These are phyloP conservation scores for Gonium pectorale DNA, from an alignment of 139 green algal genomes.

Conservation along the genomic window DNA sequence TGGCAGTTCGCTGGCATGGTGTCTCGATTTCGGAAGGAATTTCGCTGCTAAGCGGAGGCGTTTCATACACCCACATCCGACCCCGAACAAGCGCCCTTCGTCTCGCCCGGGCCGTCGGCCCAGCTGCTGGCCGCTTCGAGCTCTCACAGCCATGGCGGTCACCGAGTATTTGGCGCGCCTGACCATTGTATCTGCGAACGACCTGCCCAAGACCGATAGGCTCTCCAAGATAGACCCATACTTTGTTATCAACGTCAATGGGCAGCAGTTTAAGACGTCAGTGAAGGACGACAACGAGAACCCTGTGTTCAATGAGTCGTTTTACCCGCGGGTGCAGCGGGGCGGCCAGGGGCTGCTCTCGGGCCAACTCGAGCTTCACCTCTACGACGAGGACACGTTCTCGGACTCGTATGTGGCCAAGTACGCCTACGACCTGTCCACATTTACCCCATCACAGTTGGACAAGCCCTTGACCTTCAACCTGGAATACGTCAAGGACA, in stretches of 20 bases:
- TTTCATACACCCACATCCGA: no score
- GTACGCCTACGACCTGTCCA: neutral
- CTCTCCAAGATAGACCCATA: slow-evolving; percentile 44
- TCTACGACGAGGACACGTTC: slow-evolving; percentile 39
- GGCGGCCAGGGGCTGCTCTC: neutral
- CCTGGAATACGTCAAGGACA: slow-evolving; percentile 44
- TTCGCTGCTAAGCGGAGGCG: no score
- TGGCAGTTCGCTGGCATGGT: no score
- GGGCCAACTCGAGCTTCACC: slow-evolving; percentile 7
- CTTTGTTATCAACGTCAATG: slow-evolving; percentile 17
- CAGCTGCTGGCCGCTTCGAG: no score
- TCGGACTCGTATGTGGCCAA: slow-evolving; percentile 17
- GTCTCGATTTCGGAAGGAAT: no score
- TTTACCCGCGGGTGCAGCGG: neutral
- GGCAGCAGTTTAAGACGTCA: slow-evolving; percentile 34
- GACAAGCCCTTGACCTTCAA: slow-evolving; percentile 29
- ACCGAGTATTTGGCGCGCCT: slow-evolving; percentile 29
- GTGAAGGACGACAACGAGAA: slow-evolving; percentile 45
- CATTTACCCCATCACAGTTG: slow-evolving; percentile 20
- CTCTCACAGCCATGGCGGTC: slow-evolving; percentile 10
- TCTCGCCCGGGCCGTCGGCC: no score
- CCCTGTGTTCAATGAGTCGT: slow-evolving; percentile 31
- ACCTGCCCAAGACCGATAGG: slow-evolving; percentile 29
- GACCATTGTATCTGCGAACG: slow-evolving; percentile 7
- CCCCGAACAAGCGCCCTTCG: no score